A percentile compares a stretch with the other conserved stretches of the same genome.
phyloP scores from a whole-genome alignment of 257 asterid genomes.

The Solanum dulcamara region DNA sequence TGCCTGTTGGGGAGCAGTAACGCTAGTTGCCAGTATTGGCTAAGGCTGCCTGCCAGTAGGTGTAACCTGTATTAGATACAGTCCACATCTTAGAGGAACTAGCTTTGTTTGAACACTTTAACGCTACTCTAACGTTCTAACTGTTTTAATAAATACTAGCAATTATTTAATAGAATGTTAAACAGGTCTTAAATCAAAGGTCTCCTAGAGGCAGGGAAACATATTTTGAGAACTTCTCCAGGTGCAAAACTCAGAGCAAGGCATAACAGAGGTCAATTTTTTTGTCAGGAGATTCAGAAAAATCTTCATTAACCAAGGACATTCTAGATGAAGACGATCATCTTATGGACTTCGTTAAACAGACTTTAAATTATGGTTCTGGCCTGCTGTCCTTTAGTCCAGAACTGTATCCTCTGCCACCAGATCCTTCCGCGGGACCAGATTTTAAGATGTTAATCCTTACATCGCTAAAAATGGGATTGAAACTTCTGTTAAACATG shows the following conservation, averaged over 20 bases:
- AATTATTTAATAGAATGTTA: not conserved
- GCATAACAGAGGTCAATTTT: conserved; percentile 10
- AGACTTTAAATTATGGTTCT: conserved; percentile 13
- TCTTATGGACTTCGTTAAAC: conserved; percentile 17
- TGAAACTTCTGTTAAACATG: conserved; percentile 16
- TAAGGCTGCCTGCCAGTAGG: not conserved
- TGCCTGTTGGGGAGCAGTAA: not conserved
- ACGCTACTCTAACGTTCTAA: not conserved
- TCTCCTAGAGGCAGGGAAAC: conserved; percentile 12
- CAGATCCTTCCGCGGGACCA: conserved; percentile 14
- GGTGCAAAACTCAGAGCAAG: conserved; percentile 19
- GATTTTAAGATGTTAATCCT: conserved; percentile 16
- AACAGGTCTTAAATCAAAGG: conserved; percentile 14
- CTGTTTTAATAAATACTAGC: not conserved
- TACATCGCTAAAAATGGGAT: conserved; percentile 5
- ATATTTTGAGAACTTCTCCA: conserved; percentile 26
- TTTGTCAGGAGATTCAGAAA: conserved; percentile 13
- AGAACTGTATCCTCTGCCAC: conserved; percentile 26
- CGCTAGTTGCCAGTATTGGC: not conserved
- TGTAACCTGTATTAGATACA: not conserved
- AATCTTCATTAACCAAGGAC: conserved; percentile 18
- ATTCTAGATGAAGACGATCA: conserved; percentile 5
- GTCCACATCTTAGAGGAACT: not conserved
- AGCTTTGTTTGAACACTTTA: not conserved
- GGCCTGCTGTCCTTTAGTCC: conserved; percentile 21